Evolutionary conservation across 371 early-diverging fungal species (phyloP).

Genomic region (Mucor mucedo): DNA sequence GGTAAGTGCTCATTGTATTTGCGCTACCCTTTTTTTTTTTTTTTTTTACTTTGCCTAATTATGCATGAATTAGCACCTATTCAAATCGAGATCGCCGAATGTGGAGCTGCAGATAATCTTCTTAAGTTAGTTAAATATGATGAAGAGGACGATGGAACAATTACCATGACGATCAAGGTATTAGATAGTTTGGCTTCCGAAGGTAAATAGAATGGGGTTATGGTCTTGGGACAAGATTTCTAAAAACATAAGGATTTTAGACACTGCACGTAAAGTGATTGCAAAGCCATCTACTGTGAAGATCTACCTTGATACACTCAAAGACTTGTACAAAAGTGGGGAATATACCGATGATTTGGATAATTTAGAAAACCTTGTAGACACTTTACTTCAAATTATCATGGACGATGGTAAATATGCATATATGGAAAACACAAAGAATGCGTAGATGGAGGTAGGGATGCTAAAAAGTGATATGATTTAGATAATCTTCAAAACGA

Average conservation of each 20-base stretch:
- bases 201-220: conserved; percentile 23
- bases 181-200: conserved; percentile 39
- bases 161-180: conserved; percentile 40
- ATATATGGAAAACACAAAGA: background rate
- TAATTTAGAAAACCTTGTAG: conserved; percentile 34
- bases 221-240: background rate
- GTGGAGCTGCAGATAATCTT: conserved; percentile 43
- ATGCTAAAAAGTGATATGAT: background rate
- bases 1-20: conserved; percentile 46
- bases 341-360: conserved; percentile 35
- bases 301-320: conserved; percentile 32
- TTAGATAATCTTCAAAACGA: conserved; percentile 50
- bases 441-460: background rate
- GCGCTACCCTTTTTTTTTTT: background rate
- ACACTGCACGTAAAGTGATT: conserved; percentile 18
- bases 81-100: conserved; percentile 43
- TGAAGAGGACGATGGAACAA: conserved; percentile 38
- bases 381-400: conserved; percentile 42
- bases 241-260: background rate
- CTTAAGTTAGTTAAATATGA: conserved; percentile 33
- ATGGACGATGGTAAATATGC: conserved; percentile 45
- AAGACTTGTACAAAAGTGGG: conserved; percentile 33
- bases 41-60: background rate
- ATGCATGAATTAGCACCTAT: conserved; percentile 44
- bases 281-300: conserved; percentile 22